A percentile compares a stretch with the other conserved stretches of the same genome.
Conservation (phyloP, 2,329 filamentous ascomycete genomes). For the Nemania diffusa region DNA sequence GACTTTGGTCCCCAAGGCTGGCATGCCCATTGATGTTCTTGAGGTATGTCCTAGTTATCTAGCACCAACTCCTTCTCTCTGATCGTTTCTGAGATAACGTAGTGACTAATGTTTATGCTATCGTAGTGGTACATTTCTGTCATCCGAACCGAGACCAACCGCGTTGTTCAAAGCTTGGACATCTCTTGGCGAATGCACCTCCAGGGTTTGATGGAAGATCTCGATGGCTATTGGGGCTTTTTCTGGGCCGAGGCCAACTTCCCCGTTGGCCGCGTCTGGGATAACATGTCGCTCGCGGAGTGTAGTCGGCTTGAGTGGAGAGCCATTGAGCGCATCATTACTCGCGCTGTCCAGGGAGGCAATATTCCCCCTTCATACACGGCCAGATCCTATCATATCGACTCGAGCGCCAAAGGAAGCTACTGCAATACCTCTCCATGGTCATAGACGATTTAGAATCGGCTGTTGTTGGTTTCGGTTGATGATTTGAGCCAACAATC, state of each 20-base stretch:
- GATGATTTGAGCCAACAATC: not conserved
- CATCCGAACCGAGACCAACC: slow-evolving; percentile 63
- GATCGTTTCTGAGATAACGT: not conserved
- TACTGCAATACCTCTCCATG: not conserved
- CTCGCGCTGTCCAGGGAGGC: slow-evolving; percentile 43
- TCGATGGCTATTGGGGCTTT: slow-evolving; percentile 62
- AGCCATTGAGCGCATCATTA: slow-evolving; percentile 61
- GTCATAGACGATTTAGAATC: slow-evolving; percentile 5
- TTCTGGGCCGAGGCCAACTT: slow-evolving; percentile 61
- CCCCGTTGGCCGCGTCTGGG: slow-evolving; percentile 55
- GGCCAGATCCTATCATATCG: slow-evolving; percentile 8
- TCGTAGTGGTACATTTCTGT: slow-evolving; percentile 66
- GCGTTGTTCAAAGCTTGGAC: slow-evolving; percentile 53
- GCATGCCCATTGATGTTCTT: slow-evolving; percentile 62
- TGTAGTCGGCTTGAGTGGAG: slow-evolving; percentile 59
- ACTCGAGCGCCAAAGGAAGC: not conserved
- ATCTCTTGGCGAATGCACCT: slow-evolving; percentile 56
- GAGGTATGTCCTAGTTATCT: slow-evolving; percentile 58
- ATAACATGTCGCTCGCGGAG: slow-evolving; percentile 60
- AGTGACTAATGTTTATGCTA: slow-evolving; percentile 32
- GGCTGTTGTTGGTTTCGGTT: not conserved
- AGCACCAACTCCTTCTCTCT: not conserved
- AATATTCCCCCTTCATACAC: slow-evolving; percentile 29
- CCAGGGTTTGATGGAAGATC: slow-evolving; percentile 42
- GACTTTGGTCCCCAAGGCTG: slow-evolving; percentile 61